Evolutionary conservation across 306 rosid species (phyloP), one percentile per base, ranked within the genome.

Genomic region (Fragaria vesca): DNA sequence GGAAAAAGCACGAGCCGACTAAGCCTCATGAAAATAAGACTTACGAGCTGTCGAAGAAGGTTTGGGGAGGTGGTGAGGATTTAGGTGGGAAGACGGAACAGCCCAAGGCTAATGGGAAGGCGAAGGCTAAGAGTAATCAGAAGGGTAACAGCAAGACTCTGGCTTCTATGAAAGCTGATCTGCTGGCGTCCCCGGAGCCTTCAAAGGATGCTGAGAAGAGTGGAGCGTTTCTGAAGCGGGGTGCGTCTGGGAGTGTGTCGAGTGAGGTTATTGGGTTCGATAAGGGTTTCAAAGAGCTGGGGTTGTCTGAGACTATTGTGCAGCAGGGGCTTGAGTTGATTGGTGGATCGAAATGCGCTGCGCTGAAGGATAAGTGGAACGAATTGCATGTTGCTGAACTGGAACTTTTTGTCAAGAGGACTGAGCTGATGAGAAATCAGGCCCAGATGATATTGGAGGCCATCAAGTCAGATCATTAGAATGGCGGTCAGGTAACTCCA

Each of bases 351-450:
- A 83, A 88, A 82, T 82, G 72, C 62, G 86, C 78, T 21, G 93
- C 84, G 71, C 73, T 90, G 50, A 90, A 83, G 76, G 81, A 30
- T 4, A 78, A 62, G 82, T 94, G 96, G 93, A 85, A 47, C 83
- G 46, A 88, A 36, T 3, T 89, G 21, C 85, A 78, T 17, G 8
- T 60, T 72, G 86, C 88, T 0, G 97, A 91, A 34, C 24, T 90
- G 79, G 89, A 91, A 68, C 42, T 90, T 52, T 80, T 72, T 70
- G 76, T 71, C 10, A 66, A 70, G 77, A 77, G 89, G 16, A 17
- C 76, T 2, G 73, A 84, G 72, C 72, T 92, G 36, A 42, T 77
- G 16, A 73, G 50, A 42, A 87, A 91, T 2, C 87, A 79, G 51
- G 45, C 86, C 2, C 78, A 54, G 78, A 38, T 87, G 83, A 46